Base-by-base conservation (phyloP, 108 stramenopile genomes). In the Nannochloropsis salina region DNA sequence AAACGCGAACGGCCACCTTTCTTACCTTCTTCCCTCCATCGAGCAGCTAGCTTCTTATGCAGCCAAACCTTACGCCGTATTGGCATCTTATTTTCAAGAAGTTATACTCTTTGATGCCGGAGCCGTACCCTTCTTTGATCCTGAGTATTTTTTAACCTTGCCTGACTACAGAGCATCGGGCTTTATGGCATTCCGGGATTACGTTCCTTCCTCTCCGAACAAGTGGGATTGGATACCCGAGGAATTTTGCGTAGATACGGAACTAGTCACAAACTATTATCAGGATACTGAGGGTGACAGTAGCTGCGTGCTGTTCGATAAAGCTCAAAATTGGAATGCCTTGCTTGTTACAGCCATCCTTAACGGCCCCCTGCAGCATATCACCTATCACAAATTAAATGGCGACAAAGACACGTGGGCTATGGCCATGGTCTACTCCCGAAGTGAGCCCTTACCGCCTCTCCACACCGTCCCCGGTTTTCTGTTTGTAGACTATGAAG, bases 161-260 rank as follows among this genome's bases (percentile, higher is more conserved):
- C 20, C 61, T 74, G 61, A 74, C 61, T 74, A 74, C 61, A 74
- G 20, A n/a, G 61, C 15, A n/a, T 74, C n/a, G 61, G 61, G 61
- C 61, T 74, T 74, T 3, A n/a, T n/a, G n/a, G 61, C 15, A n/a
- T 74, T 74, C n/a, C 61, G 61, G n/a, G 61, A 74, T 6, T 74
- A 74, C n/a, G 61, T 74, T n/a, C 61, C 61, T 74, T 74, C 61
- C 20, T 74, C 61, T 74, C 8, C 61, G 61, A 15, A 74, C 61
- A 74, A 74, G 61, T 74, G 61, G 61, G 61, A 74, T n/a, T 74
- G 61, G 61, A 74, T 74, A n/a, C 61, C 61, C n/a, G 61, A 74
- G n/a, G 61, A 74, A 2, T 74, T 74, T 74, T 74, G 61, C n/a
- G 61, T 74, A n/a, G 61, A 74, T 6, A 74, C 61, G 5, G 61